Evolutionary conservation across 371 early-diverging fungal species (phyloP).

Genomic region (Mortierella sp.): DNA sequence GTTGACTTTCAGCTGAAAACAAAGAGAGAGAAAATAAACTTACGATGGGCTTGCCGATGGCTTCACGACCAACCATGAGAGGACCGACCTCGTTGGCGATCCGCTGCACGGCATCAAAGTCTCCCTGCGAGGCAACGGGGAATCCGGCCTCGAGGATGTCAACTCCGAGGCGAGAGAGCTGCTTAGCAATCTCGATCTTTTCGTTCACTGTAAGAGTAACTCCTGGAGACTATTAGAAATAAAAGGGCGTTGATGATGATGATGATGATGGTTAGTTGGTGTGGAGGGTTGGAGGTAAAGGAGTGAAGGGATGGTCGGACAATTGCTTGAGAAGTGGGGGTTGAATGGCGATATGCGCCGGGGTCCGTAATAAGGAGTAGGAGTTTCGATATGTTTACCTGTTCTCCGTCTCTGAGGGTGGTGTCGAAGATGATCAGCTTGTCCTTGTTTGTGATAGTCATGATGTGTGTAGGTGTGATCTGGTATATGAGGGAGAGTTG

Average conservation of each 20-base stretch:
- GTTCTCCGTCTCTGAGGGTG: constrained; percentile 96
- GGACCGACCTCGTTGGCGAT: constrained; percentile 94
- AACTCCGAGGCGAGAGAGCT: constrained; percentile 92
- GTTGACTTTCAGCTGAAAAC: neutral
- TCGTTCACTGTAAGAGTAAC: constrained; percentile 93
- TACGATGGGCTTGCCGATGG: constrained; percentile 88
- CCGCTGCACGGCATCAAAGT: constrained; percentile 95
- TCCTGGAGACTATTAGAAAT: constrained; percentile 86
- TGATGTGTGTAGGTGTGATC: constrained; percentile 18
- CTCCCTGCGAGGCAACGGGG: constrained; percentile 93
- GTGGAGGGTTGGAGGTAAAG: no score
- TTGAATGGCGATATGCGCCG: neutral
- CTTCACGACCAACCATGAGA: constrained; percentile 85
- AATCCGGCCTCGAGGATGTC: constrained; percentile 97
- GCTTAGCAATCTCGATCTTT: constrained; percentile 94
- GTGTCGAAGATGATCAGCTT: constrained; percentile 96
- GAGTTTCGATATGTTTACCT: constrained; percentile 64
- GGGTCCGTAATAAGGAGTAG: constrained; percentile 4
- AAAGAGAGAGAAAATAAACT: constrained; percentile 29
- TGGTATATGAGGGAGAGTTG: constrained; percentile 23
- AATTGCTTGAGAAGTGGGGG: constrained; percentile 12
- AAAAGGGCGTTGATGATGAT: neutral
- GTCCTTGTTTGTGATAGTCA: constrained; percentile 64
- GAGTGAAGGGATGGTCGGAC: constrained; percentile 9
- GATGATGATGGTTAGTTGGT: neutral